Conservation (phyloP, 805 yeast genomes). For the Ogataea saltuana region DNA sequence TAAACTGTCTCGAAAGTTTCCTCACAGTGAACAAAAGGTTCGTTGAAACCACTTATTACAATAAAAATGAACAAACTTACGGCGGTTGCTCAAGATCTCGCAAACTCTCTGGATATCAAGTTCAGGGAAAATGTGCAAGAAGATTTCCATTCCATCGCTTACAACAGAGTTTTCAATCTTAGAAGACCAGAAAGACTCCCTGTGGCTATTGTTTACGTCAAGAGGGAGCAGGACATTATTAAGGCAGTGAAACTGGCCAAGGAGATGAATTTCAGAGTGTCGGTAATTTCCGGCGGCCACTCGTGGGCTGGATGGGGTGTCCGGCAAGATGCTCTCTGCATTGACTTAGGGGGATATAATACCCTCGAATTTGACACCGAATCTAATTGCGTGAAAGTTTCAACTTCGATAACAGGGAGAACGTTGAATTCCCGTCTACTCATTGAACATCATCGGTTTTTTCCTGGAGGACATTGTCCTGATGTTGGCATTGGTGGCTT, state of each 20-base stretch:
- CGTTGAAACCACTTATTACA: no score
- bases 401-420: conserved; percentile 10
- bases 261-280: conserved; percentile 9
- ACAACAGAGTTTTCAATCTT: conserved; percentile 12
- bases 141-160: conserved; percentile 6
- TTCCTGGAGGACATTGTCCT: conserved; percentile 15
- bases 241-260: conserved; percentile 14
- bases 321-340: conserved; percentile 10
- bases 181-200: conserved; percentile 13
- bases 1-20: no score
- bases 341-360: conserved; percentile 11
- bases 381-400: conserved; percentile 8
- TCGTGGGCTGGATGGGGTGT: conserved; percentile 19
- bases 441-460: conserved; percentile 8
- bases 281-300: conserved; percentile 14
- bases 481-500: conserved; percentile 16
- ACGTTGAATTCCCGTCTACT: conserved; percentile 4
- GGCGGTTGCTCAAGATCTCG: conserved; percentile 4
- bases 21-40: no score
- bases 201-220: conserved; percentile 6
- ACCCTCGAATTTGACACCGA: conserved; percentile 6
- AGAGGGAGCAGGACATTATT: conserved; percentile 10
- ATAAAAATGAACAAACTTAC: conserved; percentile 2
- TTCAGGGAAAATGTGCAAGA: conserved; percentile 8
- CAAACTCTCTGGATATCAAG: conserved; percentile 4